Evolutionary conservation across 2,329 filamentous ascomycete genomes (phyloP), one percentile per base, ranked within the genome.

Genomic region (Fusarium humuli): DNA sequence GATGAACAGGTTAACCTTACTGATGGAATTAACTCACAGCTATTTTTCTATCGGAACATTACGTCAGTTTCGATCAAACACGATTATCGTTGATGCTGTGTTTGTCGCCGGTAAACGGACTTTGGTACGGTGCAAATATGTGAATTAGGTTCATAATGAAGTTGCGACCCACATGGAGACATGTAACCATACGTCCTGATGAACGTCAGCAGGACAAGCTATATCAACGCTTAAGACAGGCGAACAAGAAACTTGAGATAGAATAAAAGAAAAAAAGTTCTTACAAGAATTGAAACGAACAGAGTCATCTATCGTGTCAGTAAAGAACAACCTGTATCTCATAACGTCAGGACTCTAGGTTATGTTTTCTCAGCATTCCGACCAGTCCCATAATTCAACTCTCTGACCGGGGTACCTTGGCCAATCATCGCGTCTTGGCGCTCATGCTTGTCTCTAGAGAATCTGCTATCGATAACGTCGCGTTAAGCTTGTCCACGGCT

Each of bases 321-420:
- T 12, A 12, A 37, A 37, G 10, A n/a, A n/a, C 34, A n/a, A 3
- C 34, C 18, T 2, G 10, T n/a, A 12, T n/a, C 10, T n/a, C 34
- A 37, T 1, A 37, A 3, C 34, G 0, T 37, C 10, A 12, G 18
- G 18, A 37, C 34, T 37, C 34, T 37, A 37, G 34, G 34, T 37
- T 37, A 37, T 0, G 34, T 37, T 37, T 12, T 12, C 34, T n/a
- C 10, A 37, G 34, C 5, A 37, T 37, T 37, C 10, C 0, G 6
- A n/a, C 34, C 10, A 4, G 34, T 12, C 10, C 34, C 18, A 37
- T 7, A 37, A 7, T 4, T 4, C 10, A 11, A 2, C 10, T 4
- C 0, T 3, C 34, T 4, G 6, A 12, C 10, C 7, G 18, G 34
- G 34, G 34, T n/a, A 12, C 4, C 5, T n/a, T 1, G 0, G 3